Percentiles rank a stretch among this genome's conserved stretches.
Evolutionary conservation across 768 basidiomycete genomes (phyloP).

Genomic region (Naematelia encephala): DNA sequence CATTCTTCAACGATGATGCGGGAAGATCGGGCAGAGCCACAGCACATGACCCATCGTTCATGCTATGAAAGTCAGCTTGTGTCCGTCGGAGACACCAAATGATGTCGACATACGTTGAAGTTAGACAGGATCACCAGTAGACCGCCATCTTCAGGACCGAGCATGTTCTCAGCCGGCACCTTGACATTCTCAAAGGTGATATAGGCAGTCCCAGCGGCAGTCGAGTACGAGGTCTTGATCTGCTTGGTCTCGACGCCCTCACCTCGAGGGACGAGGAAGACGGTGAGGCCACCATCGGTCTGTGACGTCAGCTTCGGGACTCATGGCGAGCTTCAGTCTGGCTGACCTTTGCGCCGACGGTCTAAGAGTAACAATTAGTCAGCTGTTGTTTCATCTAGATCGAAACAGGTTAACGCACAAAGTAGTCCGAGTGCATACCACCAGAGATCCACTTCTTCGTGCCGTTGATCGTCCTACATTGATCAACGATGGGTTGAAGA

Average conservation of each 20-base stretch:
- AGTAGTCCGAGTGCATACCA: slow-evolving; percentile 51
- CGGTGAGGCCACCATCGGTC: slow-evolving; percentile 66
- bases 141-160: slow-evolving; percentile 76
- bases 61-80: slow-evolving; percentile 53
- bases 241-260: slow-evolving; percentile 78
- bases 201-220: slow-evolving; percentile 76
- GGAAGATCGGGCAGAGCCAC: slow-evolving; percentile 69
- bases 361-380: slow-evolving; percentile 58
- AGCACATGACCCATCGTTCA: slow-evolving; percentile 89
- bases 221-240: slow-evolving; percentile 87
- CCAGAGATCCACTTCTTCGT: slow-evolving; percentile 68
- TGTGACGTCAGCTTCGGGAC: slow-evolving; percentile 51
- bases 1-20: slow-evolving; percentile 78
- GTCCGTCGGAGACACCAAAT: not conserved
- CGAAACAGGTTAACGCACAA: slow-evolving; percentile 54
- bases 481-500: too few relatives aligned
- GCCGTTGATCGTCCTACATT: slow-evolving; percentile 79
- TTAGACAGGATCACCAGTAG: slow-evolving; percentile 73
- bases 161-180: slow-evolving; percentile 81
- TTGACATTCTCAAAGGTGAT: slow-evolving; percentile 79
- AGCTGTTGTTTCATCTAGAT: not conserved
- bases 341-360: slow-evolving; percentile 68
- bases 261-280: slow-evolving; percentile 76
- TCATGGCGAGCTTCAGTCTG: not conserved
- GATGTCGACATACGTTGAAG: slow-evolving; percentile 63